A percentile compares a stretch with the other conserved stretches of the same genome.
Evolutionary conservation across 352 stramenopile genomes (phyloP).

Genomic region (Thalassiosira mediterranea): DNA sequence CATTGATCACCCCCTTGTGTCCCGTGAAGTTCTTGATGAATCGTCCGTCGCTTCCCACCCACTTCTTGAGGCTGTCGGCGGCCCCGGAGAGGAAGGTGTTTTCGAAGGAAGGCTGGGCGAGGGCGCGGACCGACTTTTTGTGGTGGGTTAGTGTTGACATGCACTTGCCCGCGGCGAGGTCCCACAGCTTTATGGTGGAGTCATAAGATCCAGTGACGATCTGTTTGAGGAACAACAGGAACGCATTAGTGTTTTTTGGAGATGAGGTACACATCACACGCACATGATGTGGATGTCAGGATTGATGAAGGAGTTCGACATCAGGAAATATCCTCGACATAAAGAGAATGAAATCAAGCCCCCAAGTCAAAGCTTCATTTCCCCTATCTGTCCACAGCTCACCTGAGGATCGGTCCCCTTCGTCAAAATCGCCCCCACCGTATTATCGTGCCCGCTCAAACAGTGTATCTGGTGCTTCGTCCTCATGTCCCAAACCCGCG

Average conservation of each 20-base stretch:
- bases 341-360: too few species aligned
- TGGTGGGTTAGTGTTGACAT: constrained; percentile 99
- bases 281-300: too few species aligned
- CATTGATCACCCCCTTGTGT: constrained; percentile 98
- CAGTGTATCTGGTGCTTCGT: constrained; percentile 97
- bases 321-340: too few species aligned
- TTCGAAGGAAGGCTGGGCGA: constrained; percentile 87
- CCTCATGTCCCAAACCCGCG: constrained; percentile 98
- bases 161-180: constrained; percentile 96
- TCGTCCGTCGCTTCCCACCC: constrained; percentile 92
- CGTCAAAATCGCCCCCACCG: constrained; percentile 93
- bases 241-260: too few species aligned
- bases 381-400: too few species aligned
- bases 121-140: constrained; percentile 95
- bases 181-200: constrained; percentile 97
- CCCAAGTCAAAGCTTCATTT: too few species aligned
- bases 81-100: constrained; percentile 95
- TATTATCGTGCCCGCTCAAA: constrained; percentile 96
- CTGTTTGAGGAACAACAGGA: constrained; percentile 60
- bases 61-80: constrained; percentile 99
- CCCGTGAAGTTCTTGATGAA: constrained; percentile 97
- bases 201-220: constrained; percentile 90
- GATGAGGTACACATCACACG: too few species aligned
- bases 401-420: constrained; percentile 96
- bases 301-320: too few species aligned